These are phyloP conservation scores for Sarocladiaceae sp. DNA, from an alignment of 2,329 filamentous ascomycete genomes.

Conservation along the genomic window DNA sequence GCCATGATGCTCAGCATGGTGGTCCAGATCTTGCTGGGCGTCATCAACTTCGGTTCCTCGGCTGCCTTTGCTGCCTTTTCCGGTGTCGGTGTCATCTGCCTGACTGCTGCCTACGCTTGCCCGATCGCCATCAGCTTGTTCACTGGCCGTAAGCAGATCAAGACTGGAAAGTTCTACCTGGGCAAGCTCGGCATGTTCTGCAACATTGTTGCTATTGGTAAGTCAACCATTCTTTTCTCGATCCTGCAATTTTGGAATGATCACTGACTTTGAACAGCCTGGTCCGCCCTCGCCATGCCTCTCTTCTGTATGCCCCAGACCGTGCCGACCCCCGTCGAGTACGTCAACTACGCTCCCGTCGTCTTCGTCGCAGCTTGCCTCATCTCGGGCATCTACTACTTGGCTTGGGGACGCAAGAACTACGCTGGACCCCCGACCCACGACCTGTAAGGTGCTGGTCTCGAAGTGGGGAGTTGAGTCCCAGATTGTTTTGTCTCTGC, in stretches of 20 bases:
- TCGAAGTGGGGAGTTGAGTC: too few relatives aligned
- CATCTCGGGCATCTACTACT: conserved; percentile 61
- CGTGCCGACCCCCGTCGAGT: conserved; percentile 49
- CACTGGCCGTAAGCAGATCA: conserved; percentile 53
- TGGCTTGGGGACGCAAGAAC: conserved; percentile 62
- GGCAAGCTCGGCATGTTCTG: conserved; percentile 53
- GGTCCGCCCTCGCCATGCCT: conserved; percentile 62
- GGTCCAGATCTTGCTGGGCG: conserved; percentile 55
- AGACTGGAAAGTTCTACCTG: conserved; percentile 52
- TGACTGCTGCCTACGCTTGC: conserved; percentile 61
- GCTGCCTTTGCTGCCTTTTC: conserved; percentile 70
- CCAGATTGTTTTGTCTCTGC: conserved; percentile 3
- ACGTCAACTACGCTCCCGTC: conserved; percentile 69
- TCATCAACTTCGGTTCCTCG: conserved; percentile 63
- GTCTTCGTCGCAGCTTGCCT: conserved; percentile 63
- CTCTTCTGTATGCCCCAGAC: conserved; percentile 67
- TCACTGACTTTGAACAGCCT: conserved; percentile 35
- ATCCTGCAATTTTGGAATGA: neutral
- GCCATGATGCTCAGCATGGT: conserved; percentile 67
- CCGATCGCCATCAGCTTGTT: conserved; percentile 60
- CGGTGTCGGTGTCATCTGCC: conserved; percentile 62
- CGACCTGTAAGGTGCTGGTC: conserved; percentile 25
- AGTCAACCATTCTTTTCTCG: neutral
- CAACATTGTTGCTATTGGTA: conserved; percentile 61
- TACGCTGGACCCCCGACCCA: conserved; percentile 56